Percentiles rank a stretch among this genome's conserved stretches.
These are phyloP conservation scores for Cercophora samala DNA, from an alignment of 495 filamentous ascomycete genomes.

Conservation along the genomic window DNA sequence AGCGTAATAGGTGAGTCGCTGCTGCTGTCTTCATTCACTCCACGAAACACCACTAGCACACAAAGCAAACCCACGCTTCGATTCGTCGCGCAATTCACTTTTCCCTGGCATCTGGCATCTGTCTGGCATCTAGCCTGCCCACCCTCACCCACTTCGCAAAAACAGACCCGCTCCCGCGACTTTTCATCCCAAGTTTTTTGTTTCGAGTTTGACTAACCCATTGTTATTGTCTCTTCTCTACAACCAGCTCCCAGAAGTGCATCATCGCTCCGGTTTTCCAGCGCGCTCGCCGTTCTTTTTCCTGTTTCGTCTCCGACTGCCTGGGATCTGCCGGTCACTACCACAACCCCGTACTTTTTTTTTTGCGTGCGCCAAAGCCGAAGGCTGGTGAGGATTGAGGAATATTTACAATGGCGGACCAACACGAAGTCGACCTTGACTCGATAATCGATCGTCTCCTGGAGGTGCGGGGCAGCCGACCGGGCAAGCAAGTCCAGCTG, in stretches of 20 bases:
- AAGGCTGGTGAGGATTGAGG: slow-evolving; percentile 41
- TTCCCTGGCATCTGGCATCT: neutral
- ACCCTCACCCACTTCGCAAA: neutral
- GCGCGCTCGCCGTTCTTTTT: slow-evolving; percentile 17
- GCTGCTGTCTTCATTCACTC: neutral
- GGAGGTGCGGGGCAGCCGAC: slow-evolving; percentile 95
- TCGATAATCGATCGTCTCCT: slow-evolving; percentile 98
- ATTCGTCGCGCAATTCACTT: neutral
- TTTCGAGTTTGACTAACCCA: slow-evolving; percentile 5
- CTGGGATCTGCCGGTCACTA: slow-evolving; percentile 33
- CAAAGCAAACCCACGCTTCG: slow-evolving; percentile 8
- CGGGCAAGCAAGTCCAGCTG: slow-evolving; percentile 97
- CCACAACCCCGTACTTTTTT: slow-evolving; percentile 21
- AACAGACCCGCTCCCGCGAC: neutral
- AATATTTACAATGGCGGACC: slow-evolving; percentile 75
- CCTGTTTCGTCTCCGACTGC: slow-evolving; percentile 17
- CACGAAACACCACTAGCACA: slow-evolving; percentile 1
- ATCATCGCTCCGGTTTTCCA: slow-evolving; percentile 26
- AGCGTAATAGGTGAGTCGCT: slow-evolving; percentile 2
- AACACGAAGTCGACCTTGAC: slow-evolving; percentile 96
- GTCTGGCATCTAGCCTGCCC: neutral
- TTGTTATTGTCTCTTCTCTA: slow-evolving; percentile 6
- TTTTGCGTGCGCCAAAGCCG: slow-evolving; percentile 36
- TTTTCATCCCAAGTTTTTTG: neutral
- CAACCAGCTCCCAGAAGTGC: slow-evolving; percentile 28